Base-by-base conservation (phyloP, 2,329 filamentous ascomycete genomes). In the Pseudogymnoascus sp. region DNA sequence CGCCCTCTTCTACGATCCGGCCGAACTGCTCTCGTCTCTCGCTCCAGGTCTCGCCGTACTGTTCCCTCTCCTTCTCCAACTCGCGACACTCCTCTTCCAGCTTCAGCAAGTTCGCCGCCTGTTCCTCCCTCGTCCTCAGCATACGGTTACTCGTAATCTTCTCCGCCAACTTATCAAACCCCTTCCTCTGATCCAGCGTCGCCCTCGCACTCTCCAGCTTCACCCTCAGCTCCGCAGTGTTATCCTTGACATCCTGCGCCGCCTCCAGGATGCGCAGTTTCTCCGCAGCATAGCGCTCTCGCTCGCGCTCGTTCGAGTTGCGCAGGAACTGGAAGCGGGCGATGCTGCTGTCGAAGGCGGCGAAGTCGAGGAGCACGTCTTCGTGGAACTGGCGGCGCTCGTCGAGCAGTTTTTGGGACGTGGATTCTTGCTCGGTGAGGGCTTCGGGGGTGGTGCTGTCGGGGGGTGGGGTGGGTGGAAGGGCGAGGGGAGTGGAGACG, bases 1-100 rank as follows among this genome's bases (percentile, higher is more conserved):
- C 89, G n/a, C 91, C 91, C 78, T 97, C 93, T 65, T 93, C 90
- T 73, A 96, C 90, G 70, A 97, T 93, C 63, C 86, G 83, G 64
- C 88, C 90, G 75, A 97, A 96, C 76, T 96, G 91, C 69, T 91
- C 89, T 66, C 89, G 81, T 40, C 93, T 83, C 76, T 96, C 92
- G 44, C 84, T 80, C 93, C 93, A 97, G 0, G 91, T 95, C 67
- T 82, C 83, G 59, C 86, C 88, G 73, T 96, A 96, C 38, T 89
- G 87, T 71, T 85, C 83, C 71, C 90, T 91, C 78, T 97, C 92
- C 67, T 86, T 85, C 77, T 96, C 88, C 65, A 97, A 79, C 73
- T 96, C 91, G 42, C 86, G 84, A 75, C 96, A 97, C 77, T 97
- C 93, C 46, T 90, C 87, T 72, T 93, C 88, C 35, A 97, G 80